phyloP scores from a whole-genome alignment of 768 basidiomycete genomes.

The Suillus occidentalis region DNA sequence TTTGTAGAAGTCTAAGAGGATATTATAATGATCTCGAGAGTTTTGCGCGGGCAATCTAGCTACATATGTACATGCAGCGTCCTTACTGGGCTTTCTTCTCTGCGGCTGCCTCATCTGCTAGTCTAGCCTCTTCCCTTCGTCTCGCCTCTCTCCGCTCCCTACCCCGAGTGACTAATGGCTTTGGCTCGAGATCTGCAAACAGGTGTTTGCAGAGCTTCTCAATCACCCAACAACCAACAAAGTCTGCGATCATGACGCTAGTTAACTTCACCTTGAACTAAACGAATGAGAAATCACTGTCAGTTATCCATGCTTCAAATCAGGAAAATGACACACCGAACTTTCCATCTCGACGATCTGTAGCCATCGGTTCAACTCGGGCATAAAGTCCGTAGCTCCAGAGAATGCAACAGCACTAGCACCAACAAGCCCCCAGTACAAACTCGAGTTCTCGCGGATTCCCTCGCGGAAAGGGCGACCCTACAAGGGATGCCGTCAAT shows the following conservation, averaged over 20 bases:
- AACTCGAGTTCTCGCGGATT: constrained; percentile 91
- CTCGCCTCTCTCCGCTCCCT: constrained; percentile 74
- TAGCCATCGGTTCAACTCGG: constrained; percentile 94
- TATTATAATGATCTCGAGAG: neutral
- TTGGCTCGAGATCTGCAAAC: constrained; percentile 88
- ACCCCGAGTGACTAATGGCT: constrained; percentile 79
- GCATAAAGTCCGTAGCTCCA: constrained; percentile 92
- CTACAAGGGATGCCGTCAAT: constrained; percentile 31
- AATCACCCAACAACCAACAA: constrained; percentile 82
- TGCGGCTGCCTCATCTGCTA: constrained; percentile 17
- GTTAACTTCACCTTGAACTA: constrained; percentile 88
- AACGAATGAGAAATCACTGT: neutral
- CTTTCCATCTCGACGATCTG: constrained; percentile 91
- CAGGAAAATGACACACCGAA: constrained; percentile 49
- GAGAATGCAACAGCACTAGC: constrained; percentile 90
- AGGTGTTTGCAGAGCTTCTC: constrained; percentile 81
- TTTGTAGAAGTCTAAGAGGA: neutral
- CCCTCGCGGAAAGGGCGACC: constrained; percentile 98
- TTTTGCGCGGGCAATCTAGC: neutral
- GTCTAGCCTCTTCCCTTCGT: constrained; percentile 42
- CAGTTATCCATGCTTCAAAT: neutral
- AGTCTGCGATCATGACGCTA: constrained; percentile 81
- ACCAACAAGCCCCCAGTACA: constrained; percentile 90
- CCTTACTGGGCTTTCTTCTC: constrained; percentile 40
- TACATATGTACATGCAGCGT: neutral